These are phyloP conservation scores for Drosera spatulata DNA, from an alignment of 179 eudicot species.

Conservation along the genomic window DNA sequence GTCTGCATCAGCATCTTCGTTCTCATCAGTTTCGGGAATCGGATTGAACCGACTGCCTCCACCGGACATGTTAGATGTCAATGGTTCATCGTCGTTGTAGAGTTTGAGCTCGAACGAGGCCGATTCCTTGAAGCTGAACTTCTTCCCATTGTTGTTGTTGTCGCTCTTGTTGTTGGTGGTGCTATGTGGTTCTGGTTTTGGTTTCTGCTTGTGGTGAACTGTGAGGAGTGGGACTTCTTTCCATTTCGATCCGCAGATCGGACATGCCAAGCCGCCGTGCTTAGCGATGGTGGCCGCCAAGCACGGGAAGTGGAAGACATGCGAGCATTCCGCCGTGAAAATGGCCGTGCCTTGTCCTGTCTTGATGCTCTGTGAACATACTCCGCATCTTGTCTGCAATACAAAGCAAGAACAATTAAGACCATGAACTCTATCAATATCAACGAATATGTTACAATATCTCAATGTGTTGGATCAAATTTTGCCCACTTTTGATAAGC, in stretches of 20 bases:
- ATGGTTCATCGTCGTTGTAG: conserved; percentile 83
- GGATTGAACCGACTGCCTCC: conserved; percentile 35
- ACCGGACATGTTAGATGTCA: conserved; percentile 34
- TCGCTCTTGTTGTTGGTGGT: too few relatives aligned
- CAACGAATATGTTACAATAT: too few relatives aligned
- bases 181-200: neutral
- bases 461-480: too few relatives aligned
- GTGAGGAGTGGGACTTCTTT: conserved; percentile 54
- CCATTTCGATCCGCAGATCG: conserved; percentile 66
- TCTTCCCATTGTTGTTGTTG: neutral
- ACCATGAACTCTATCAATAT: too few relatives aligned
- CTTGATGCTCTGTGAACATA: conserved; percentile 63
- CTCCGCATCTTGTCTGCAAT: conserved; percentile 51
- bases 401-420: neutral
- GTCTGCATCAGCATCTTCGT: conserved; percentile 11
- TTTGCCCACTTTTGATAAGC: conserved; percentile 34
- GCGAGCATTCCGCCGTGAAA: conserved; percentile 82
- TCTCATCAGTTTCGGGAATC: conserved; percentile 58
- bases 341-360: conserved; percentile 75
- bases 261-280: conserved; percentile 35
- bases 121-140: neutral
- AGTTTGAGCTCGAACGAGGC: conserved; percentile 19
- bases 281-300: conserved; percentile 41
- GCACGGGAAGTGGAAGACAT: conserved; percentile 82
- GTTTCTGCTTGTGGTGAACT: conserved; percentile 9